A percentile compares a stretch with the other conserved stretches of the same genome.
Conservation (phyloP, 805 yeast species). For the Sugiyamaella chiloensis region DNA sequence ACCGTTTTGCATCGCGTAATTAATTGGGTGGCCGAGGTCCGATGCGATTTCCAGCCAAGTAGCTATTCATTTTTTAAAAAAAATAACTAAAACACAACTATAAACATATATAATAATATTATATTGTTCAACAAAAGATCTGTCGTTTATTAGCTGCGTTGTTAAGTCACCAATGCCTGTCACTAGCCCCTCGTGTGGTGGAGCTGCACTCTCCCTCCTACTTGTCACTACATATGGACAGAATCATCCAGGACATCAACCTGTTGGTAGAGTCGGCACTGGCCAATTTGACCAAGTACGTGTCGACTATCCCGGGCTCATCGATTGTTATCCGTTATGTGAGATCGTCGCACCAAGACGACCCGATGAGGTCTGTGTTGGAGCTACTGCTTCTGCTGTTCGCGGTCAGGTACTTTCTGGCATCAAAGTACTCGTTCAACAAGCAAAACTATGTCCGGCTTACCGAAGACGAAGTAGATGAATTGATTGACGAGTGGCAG, state of each 20-base stretch:
- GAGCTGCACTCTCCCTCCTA: too few relatives aligned
- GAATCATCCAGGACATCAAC: constrained; percentile 22
- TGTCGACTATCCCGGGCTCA: constrained; percentile 38
- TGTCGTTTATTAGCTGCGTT: too few relatives aligned
- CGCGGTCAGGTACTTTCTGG: constrained; percentile 79
- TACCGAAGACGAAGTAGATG: constrained; percentile 62
- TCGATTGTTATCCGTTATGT: constrained; percentile 55
- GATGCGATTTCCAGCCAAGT: too few relatives aligned
- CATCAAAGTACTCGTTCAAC: constrained; percentile 70
- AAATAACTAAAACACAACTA: too few relatives aligned
- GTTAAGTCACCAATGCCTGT: too few relatives aligned
- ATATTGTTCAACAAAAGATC: too few relatives aligned
- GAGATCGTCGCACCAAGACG: constrained; percentile 83
- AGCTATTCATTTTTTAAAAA: too few relatives aligned
- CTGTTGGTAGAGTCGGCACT: constrained; percentile 19
- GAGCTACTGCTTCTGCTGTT: constrained; percentile 74
- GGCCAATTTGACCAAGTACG: constrained; percentile 9
- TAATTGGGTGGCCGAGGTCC: too few relatives aligned
- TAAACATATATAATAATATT: too few relatives aligned
- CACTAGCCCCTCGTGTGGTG: too few relatives aligned
- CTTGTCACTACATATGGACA: too few relatives aligned
- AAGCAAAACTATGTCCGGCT: constrained; percentile 64
- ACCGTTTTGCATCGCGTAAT: too few relatives aligned
- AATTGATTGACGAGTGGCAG: constrained; percentile 83
- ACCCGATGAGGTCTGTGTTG: constrained; percentile 83